Base-by-base conservation (phyloP, 148 eudicot species). In the Diospyros kaki region DNA sequence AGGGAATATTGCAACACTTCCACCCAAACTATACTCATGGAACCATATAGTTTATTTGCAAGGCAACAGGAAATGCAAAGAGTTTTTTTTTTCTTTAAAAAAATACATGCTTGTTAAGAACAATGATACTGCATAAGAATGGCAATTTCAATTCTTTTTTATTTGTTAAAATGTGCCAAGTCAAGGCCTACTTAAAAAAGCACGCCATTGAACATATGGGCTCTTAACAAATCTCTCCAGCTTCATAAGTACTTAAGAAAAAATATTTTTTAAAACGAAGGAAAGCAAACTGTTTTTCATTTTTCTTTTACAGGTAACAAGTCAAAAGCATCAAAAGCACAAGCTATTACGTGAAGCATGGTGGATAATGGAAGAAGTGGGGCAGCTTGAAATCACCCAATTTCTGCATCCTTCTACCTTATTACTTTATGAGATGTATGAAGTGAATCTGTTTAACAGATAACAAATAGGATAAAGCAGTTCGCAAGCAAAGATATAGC, bases 301-400 rank as follows among this genome's bases (percentile, higher is more conserved):
- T 28, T 28, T 28, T 28, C 28, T 28, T 28, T 28, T 28, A 28
- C 28, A 28, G 28, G 28, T 28, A 28, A 28, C 28, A 28, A 28
- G 28, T 28, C 28, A 28, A 28, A 28, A 28, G 28, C 28, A 28
- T 28, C 28, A 28, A 28, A 28, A 28, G 28, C 28, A 28, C 28
- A 83, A 53, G 41, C 48, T 17, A 65, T 79, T 92, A 94, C 98
- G 98, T 94, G 88, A 92, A 94, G 73, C 90, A 90, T 1, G 98
- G 98, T n/a, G 96, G 98, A 65, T 94, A 92, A 77, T 94, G 88
- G 85, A 92, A 94, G 91, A 94, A 92, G 50, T 85, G 88, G 66
- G 98, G 98, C 80, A 92, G 89, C 90, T 90, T 94, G 80, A 88
- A 89, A 78, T 94, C 96, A 67, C 95, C 97, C 84, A 90, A 76